Evolutionary conservation across 176 grass and related monocot species (phyloP).

Genomic region (Rhynchospora breviuscula): DNA sequence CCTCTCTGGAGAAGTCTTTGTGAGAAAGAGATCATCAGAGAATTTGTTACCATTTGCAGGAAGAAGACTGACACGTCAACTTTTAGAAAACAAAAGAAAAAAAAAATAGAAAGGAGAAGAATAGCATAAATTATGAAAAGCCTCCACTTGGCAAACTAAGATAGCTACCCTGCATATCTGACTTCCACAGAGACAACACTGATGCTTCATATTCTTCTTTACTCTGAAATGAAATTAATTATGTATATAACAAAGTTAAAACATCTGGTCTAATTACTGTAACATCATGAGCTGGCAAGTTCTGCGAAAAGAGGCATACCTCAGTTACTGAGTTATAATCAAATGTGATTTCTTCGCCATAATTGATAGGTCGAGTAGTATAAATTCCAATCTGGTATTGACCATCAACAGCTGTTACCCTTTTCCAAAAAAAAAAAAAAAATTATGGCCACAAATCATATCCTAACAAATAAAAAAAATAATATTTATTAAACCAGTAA

Average conservation of each 20-base stretch:
- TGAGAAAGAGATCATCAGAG: conserved; percentile 58
- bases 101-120: not conserved
- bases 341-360: conserved; percentile 98
- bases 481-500: no score
- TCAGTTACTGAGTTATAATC: conserved; percentile 99
- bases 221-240: conserved; percentile 52
- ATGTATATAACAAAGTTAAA: conserved; percentile 26
- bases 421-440: conserved; percentile 16
- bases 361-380: conserved; percentile 74
- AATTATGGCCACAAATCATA: no score
- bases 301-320: conserved; percentile 34
- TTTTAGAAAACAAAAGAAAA: not conserved
- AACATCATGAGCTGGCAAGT: conserved; percentile 16
- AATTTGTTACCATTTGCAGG: conserved; percentile 30
- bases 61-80: not conserved
- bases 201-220: conserved; percentile 99
- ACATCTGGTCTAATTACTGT: not conserved
- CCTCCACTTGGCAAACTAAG: conserved; percentile 88
- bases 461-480: no score
- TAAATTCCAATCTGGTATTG: conserved; percentile 98
- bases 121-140: conserved; percentile 81
- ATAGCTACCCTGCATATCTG: conserved; percentile 97
- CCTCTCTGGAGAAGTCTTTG: conserved; percentile 71
- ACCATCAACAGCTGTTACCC: conserved; percentile 97
- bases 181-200: conserved; percentile 86